phyloP scores from a whole-genome alignment of 75 land plant species.

The Picea sitchensis region DNA sequence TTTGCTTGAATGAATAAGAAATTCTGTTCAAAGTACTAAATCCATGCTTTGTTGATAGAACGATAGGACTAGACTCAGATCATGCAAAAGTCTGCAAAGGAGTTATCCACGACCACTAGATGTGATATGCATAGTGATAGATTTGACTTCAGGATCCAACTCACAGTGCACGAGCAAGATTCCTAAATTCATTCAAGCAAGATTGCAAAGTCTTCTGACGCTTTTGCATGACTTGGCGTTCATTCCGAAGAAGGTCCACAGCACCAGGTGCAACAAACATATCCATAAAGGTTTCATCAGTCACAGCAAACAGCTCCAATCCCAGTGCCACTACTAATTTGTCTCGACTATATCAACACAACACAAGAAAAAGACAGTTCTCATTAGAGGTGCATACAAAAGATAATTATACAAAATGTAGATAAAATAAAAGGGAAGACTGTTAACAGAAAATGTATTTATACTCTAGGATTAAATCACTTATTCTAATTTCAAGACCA shows the following conservation, averaged over 20 bases:
- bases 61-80: no score
- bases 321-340: constrained; percentile 58
- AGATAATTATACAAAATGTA: not conserved
- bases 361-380: not conserved
- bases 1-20: no score
- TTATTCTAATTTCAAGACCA: not conserved
- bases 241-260: constrained; percentile 63
- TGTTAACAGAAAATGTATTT: not conserved
- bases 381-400: not conserved
- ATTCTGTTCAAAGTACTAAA: no score
- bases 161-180: constrained; percentile 63
- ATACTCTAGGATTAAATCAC: not conserved
- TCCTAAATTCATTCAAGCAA: constrained; percentile 90
- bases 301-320: constrained; percentile 84
- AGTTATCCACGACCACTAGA: no score
- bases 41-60: no score
- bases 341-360: constrained; percentile 53
- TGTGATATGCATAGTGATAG: no score
- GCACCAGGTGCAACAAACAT: constrained; percentile 98
- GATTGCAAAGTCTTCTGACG: constrained; percentile 66
- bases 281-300: constrained; percentile 83
- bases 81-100: no score
- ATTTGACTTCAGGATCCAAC: not conserved
- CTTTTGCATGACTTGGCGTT: constrained; percentile 62
- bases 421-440: not conserved